Evolutionary conservation across 768 basidiomycete genomes (phyloP).

Genomic region (Amanita pallidorosea): DNA sequence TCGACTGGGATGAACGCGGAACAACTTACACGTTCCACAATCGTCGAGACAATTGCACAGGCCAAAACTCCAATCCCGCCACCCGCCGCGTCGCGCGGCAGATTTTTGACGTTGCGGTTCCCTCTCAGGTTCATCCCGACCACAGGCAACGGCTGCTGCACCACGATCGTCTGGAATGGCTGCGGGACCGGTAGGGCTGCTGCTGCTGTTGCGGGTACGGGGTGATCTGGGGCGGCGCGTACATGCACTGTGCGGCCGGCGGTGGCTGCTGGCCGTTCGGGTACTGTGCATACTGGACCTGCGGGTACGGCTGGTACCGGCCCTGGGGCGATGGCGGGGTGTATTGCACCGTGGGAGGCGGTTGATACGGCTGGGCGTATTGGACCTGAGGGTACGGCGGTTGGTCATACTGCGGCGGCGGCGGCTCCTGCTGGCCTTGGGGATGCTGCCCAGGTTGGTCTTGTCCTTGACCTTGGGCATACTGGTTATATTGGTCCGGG

Average conservation of each 20-base stretch:
- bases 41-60: conserved; percentile 21
- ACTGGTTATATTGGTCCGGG: not conserved
- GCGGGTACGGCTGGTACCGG: not conserved
- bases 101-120: conserved; percentile 25
- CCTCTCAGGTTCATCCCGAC: conserved; percentile 9
- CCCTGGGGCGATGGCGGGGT: not conserved
- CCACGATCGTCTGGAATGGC: not conserved
- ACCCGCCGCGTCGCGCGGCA: conserved; percentile 18
- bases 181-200: not conserved
- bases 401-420: not conserved
- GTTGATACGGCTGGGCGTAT: not conserved
- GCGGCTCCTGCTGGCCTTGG: not conserved
- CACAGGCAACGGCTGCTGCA: not conserved
- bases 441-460: not conserved
- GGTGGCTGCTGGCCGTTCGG: not conserved
- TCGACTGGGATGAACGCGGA: not conserved
- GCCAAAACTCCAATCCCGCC: conserved; percentile 25
- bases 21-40: conserved; percentile 19
- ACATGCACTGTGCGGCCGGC: not conserved
- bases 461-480: not conserved
- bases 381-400: not conserved
- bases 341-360: not conserved
- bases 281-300: not conserved
- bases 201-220: not conserved
- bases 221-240: not conserved